Conservation (phyloP, 495 filamentous ascomycete genomes). For the Penicillium egyptiacum region DNA sequence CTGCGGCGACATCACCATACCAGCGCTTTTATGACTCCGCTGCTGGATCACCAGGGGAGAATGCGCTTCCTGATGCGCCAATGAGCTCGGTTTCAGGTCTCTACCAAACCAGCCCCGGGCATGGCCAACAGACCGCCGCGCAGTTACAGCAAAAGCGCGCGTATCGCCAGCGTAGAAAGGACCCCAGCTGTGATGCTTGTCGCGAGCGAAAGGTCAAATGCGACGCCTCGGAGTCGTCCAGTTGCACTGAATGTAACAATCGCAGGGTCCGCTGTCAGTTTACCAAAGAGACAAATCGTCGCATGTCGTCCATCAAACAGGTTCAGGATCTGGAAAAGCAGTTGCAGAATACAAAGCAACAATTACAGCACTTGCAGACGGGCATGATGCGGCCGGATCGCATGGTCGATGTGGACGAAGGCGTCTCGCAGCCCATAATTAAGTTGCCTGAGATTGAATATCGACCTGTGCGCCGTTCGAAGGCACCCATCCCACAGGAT, state of each 20-base stretch:
- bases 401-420: slow-evolving; percentile 62
- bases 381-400: slow-evolving; percentile 39
- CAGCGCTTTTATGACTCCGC: slow-evolving; percentile 46
- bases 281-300: slow-evolving; percentile 96
- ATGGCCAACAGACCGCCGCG: slow-evolving; percentile 51
- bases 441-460: slow-evolving; percentile 70
- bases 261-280: slow-evolving; percentile 97
- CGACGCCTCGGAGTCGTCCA: slow-evolving; percentile 92
- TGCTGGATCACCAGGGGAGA: slow-evolving; percentile 44
- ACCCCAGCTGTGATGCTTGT: slow-evolving; percentile 97
- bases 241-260: slow-evolving; percentile 94
- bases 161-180: slow-evolving; percentile 91
- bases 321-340: slow-evolving; percentile 97
- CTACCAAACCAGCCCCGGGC: slow-evolving; percentile 46
- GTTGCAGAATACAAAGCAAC: slow-evolving; percentile 68
- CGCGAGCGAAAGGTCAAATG: slow-evolving; percentile 99
- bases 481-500: slow-evolving; percentile 62
- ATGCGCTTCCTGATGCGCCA: slow-evolving; percentile 35
- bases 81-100: slow-evolving; percentile 40
- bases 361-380: slow-evolving; percentile 69
- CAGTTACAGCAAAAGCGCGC: slow-evolving; percentile 77
- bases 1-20: slow-evolving; percentile 37
- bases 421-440: slow-evolving; percentile 55
- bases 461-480: slow-evolving; percentile 59
- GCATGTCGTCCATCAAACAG: slow-evolving; percentile 99